phyloP scores from a whole-genome alignment of 495 filamentous ascomycete genomes.

The Schizothecium vesticola region DNA sequence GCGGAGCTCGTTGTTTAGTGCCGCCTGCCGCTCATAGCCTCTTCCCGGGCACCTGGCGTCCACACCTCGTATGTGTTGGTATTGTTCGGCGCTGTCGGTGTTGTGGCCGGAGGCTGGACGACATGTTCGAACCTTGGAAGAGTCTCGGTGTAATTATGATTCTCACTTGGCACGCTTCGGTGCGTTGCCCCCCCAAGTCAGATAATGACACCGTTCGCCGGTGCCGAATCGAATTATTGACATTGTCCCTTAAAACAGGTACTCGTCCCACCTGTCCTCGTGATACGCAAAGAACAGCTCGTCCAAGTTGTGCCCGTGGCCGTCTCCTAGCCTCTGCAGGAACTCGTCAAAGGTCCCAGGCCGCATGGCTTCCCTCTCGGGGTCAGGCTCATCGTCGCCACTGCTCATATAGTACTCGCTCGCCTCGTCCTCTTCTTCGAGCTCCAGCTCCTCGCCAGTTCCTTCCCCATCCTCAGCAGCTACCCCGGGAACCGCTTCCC shows the following conservation, averaged over 20 bases:
- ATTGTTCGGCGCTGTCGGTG: not conserved
- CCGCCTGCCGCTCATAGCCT: not conserved
- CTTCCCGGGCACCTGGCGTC: not conserved
- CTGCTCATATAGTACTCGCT: slow-evolving; percentile 31
- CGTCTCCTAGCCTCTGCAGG: slow-evolving; percentile 26
- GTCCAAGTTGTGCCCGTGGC: slow-evolving; percentile 29
- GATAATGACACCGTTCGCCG: not conserved
- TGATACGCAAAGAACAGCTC: slow-evolving; percentile 32
- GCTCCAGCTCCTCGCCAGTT: slow-evolving; percentile 20
- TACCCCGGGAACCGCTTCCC: slow-evolving; percentile 9
- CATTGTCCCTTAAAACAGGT: slow-evolving; percentile 23
- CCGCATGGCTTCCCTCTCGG: slow-evolving; percentile 27
- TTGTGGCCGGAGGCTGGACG: not conserved
- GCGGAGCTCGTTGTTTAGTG: not conserved
- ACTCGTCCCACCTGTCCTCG: slow-evolving; percentile 35
- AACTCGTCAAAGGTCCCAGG: slow-evolving; percentile 29
- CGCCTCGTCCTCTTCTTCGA: slow-evolving; percentile 34
- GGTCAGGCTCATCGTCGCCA: slow-evolving; percentile 30
- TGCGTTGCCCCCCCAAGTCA: no score
- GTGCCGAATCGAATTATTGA: not conserved
- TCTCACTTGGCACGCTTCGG: not conserved
- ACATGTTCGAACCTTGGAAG: not conserved
- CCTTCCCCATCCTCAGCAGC: slow-evolving; percentile 7
- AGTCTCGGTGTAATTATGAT: not conserved
- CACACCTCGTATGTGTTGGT: not conserved